A percentile compares a stretch with the other conserved stretches of the same genome.
phyloP scores from a whole-genome alignment of 1,139 yeast genomes.

The Yamadazyma triangularis region DNA sequence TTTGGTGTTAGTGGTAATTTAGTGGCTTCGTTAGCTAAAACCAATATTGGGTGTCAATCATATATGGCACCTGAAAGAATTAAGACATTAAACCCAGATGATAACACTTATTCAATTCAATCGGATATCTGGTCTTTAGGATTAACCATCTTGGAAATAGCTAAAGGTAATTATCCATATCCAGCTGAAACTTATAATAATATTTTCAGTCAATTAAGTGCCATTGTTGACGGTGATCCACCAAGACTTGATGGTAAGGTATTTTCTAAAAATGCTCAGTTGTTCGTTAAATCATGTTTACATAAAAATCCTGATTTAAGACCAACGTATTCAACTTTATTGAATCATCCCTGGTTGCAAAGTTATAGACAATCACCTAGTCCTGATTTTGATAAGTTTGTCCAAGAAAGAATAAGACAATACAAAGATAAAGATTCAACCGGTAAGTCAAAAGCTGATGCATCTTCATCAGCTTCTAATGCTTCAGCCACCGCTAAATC shows the following conservation, averaged over 20 bases:
- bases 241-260: conserved; percentile 56
- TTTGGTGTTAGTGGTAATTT: conserved; percentile 95
- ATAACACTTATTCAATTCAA: conserved; percentile 83
- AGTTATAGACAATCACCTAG: conserved; percentile 33
- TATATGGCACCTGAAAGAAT: conserved; percentile 99
- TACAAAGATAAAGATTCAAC: conserved; percentile 7
- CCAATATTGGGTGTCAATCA: conserved; percentile 96
- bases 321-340: conserved; percentile 74
- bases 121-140: conserved; percentile 97
- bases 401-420: conserved; percentile 28
- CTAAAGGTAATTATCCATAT: conserved; percentile 89
- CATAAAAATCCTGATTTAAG: conserved; percentile 77
- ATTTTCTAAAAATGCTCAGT: conserved; percentile 73
- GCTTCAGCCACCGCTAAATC: conserved; percentile 11
- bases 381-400: conserved; percentile 31
- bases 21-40: conserved; percentile 92
- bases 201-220: conserved; percentile 88
- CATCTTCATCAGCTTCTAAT: background rate
- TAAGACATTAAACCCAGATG: conserved; percentile 54
- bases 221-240: conserved; percentile 95
- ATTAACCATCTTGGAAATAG: conserved; percentile 79
- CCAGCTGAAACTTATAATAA: conserved; percentile 91
- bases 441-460: conserved; percentile 8
- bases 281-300: conserved; percentile 75
- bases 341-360: conserved; percentile 80